A percentile compares a stretch with the other conserved stretches of the same genome.
Conservation (phyloP, 345 rosid genomes). For the Populus deltoides region DNA sequence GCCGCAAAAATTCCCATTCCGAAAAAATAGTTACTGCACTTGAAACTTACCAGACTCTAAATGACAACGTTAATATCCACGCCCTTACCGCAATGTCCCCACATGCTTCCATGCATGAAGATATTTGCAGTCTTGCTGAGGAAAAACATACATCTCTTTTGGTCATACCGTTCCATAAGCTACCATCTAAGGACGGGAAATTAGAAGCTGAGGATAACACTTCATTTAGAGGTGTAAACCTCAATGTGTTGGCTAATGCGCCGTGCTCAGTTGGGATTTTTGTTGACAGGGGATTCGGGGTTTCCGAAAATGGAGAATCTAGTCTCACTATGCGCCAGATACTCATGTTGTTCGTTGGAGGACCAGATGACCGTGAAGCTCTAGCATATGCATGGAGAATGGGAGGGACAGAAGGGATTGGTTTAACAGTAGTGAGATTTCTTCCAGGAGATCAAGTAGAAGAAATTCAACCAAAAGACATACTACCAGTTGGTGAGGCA, state of each 20-base stretch:
- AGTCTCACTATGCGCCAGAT: slow-evolving; percentile 18
- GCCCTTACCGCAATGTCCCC: slow-evolving; percentile 56
- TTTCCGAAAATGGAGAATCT: slow-evolving; percentile 6
- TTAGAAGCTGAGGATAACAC: slow-evolving; percentile 38
- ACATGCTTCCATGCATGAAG: slow-evolving; percentile 59
- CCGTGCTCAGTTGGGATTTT: slow-evolving; percentile 68
- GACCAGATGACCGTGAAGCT: slow-evolving; percentile 70
- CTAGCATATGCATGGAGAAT: slow-evolving; percentile 61
- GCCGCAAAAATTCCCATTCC: slow-evolving; percentile 29
- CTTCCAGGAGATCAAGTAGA: slow-evolving; percentile 20
- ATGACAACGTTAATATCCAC: slow-evolving; percentile 27
- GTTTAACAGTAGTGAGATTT: slow-evolving; percentile 49
- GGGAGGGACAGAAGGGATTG: slow-evolving; percentile 28
- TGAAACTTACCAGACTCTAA: slow-evolving; percentile 32
- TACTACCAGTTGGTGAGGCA: background rate
- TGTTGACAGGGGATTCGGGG: slow-evolving; percentile 58
- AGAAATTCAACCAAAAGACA: background rate
- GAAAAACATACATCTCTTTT: slow-evolving; percentile 51
- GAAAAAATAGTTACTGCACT: slow-evolving; percentile 45
- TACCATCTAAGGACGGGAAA: slow-evolving; percentile 24
- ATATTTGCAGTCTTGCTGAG: slow-evolving; percentile 54
- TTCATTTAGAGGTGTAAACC: slow-evolving; percentile 42
- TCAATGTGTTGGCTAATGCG: slow-evolving; percentile 44
- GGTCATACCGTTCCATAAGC: slow-evolving; percentile 51
- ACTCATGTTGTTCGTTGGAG: slow-evolving; percentile 52